Percentiles rank a stretch among this genome's conserved stretches.
phyloP scores from a whole-genome alignment of 192 early-diverging fungal species.

The Pilobolus umbonatus region DNA sequence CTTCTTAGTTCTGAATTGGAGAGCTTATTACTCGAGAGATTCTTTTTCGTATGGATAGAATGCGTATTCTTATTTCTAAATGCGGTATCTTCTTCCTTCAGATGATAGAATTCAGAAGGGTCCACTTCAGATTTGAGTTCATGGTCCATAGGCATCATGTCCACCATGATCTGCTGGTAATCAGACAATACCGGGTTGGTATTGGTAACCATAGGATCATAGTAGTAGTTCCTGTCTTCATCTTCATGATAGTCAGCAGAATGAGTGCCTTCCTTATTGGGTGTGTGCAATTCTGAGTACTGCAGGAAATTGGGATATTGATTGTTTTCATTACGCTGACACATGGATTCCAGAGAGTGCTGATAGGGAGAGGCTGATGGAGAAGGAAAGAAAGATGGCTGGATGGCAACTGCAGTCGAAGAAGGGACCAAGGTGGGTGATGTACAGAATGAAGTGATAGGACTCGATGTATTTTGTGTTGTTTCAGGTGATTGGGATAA shows the following conservation, averaged over 20 bases:
- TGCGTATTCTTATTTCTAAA: too few relatives aligned
- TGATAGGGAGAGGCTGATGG: constrained; percentile 4
- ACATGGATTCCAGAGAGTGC: constrained; percentile 3
- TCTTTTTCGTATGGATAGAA: too few relatives aligned
- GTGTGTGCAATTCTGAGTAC: too few relatives aligned
- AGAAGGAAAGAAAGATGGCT: constrained; percentile 6
- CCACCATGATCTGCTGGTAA: too few relatives aligned
- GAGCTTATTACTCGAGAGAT: not conserved
- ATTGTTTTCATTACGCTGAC: not conserved
- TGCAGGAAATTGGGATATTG: constrained; percentile 26
- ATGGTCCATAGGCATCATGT: too few relatives aligned
- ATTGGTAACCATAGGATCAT: too few relatives aligned
- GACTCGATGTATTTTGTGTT: not conserved
- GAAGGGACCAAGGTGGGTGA: constrained; percentile 2
- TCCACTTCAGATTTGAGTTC: too few relatives aligned
- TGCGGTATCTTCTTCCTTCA: too few relatives aligned
- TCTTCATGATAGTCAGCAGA: constrained; percentile 7
- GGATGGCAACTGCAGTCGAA: not conserved
- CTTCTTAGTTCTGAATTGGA: constrained; percentile 23
- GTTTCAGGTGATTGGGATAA: not conserved
- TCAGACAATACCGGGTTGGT: too few relatives aligned
- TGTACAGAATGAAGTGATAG: constrained; percentile 12
- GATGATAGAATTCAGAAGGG: too few relatives aligned
- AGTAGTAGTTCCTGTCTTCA: too few relatives aligned
- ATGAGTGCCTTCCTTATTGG: too few relatives aligned